Conservation (phyloP, 768 basidiomycete genomes). For the Fomitopsis pulvina region DNA sequence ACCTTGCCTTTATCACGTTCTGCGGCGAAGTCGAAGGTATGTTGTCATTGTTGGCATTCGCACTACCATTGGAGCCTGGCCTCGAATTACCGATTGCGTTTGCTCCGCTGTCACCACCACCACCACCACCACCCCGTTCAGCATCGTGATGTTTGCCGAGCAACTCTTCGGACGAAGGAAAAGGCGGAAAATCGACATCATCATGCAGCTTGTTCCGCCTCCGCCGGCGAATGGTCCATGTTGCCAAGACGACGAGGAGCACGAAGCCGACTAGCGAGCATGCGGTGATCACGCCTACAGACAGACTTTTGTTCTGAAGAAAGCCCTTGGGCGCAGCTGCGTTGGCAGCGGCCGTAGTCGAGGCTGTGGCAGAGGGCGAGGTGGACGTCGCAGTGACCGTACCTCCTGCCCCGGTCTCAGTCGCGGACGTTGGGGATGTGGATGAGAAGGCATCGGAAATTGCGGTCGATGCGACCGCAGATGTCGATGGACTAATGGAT, state of each 20-base stretch:
- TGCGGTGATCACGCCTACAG: constrained; percentile 49
- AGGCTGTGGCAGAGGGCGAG: constrained; percentile 18
- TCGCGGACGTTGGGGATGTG: background rate
- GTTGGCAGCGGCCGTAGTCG: constrained; percentile 23
- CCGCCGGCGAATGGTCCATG: constrained; percentile 44
- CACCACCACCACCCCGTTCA: constrained; percentile 13
- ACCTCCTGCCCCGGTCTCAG: background rate
- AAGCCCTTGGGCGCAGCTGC: constrained; percentile 34
- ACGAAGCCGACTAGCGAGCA: constrained; percentile 41
- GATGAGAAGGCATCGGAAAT: no score
- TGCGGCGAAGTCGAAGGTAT: background rate
- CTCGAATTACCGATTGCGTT: background rate
- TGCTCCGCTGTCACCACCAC: constrained; percentile 1
- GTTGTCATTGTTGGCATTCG: background rate
- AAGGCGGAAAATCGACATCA: constrained; percentile 16
- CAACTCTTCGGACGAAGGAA: constrained; percentile 10
- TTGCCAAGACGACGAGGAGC: constrained; percentile 34
- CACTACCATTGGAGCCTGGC: background rate
- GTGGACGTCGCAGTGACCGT: constrained; percentile 16
- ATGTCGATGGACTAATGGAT: no score
- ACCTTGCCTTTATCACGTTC: background rate
- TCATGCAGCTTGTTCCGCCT: constrained; percentile 27
- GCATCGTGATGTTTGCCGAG: constrained; percentile 7
- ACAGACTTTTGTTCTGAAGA: constrained; percentile 59
- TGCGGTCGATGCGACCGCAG: no score